These are phyloP conservation scores for Didymella exigua DNA, from an alignment of 2,329 filamentous ascomycete genomes.

Conservation along the genomic window DNA sequence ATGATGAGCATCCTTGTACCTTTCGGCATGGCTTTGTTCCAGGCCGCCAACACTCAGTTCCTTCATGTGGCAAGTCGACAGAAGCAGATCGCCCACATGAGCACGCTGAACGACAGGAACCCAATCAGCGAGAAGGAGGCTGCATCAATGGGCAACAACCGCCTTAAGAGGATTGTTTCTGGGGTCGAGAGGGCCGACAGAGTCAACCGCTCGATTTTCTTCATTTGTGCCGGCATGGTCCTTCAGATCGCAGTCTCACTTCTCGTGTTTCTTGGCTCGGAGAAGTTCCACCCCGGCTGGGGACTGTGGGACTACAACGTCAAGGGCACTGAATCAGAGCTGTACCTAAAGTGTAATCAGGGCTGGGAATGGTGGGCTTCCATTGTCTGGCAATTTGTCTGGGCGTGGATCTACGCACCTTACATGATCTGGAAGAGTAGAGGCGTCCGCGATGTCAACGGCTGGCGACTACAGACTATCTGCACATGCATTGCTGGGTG, in stretches of 20 bases:
- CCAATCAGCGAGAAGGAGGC: slow-evolving; percentile 33
- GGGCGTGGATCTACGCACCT: slow-evolving; percentile 46
- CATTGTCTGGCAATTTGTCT: slow-evolving; percentile 46
- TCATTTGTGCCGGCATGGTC: slow-evolving; percentile 36
- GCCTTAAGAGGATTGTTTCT: slow-evolving; percentile 30
- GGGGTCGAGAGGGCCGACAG: slow-evolving; percentile 34
- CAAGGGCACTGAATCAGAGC: slow-evolving; percentile 31
- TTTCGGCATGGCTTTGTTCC: slow-evolving; percentile 41
- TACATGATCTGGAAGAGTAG: slow-evolving; percentile 45
- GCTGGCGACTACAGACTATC: slow-evolving; percentile 43
- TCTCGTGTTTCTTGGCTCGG: slow-evolving; percentile 40
- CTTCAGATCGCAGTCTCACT: slow-evolving; percentile 38
- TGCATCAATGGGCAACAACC: slow-evolving; percentile 29
- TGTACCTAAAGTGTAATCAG: slow-evolving; percentile 34
- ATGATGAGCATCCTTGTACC: slow-evolving; percentile 43
- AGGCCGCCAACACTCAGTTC: slow-evolving; percentile 46
- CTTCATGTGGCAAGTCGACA: slow-evolving; percentile 41
- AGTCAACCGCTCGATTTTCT: slow-evolving; percentile 35
- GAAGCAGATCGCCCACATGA: slow-evolving; percentile 38
- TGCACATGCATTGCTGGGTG: slow-evolving; percentile 43
- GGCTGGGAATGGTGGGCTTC: slow-evolving; percentile 48
- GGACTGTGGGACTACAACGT: slow-evolving; percentile 40
- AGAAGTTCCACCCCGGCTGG: slow-evolving; percentile 42
- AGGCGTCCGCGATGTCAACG: slow-evolving; percentile 40
- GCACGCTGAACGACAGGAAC: slow-evolving; percentile 30